Percentiles rank a stretch among this genome's conserved stretches.
phyloP scores from a whole-genome alignment of 2,329 filamentous ascomycete species.

The Thelonectria blattea region DNA sequence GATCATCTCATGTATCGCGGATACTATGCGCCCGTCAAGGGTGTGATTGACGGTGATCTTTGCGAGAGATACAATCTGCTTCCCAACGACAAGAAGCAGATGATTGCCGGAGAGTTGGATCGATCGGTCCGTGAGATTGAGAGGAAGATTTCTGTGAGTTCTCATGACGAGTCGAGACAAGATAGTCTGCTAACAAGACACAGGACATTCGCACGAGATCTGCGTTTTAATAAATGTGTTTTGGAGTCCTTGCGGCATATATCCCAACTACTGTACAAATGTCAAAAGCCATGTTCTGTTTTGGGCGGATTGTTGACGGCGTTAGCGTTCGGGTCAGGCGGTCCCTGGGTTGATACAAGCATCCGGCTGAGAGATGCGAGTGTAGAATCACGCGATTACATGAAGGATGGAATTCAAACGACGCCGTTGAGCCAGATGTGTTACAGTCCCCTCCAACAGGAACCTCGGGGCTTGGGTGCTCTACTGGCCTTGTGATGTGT shows the following conservation, averaged over 20 bases:
- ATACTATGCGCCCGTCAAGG: conserved; percentile 97
- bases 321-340: conserved; percentile 39
- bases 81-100: conserved; percentile 87
- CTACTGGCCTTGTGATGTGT: conserved; percentile 38
- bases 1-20: conserved; percentile 96
- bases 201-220: conserved; percentile 65
- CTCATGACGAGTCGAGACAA: neutral
- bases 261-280: conserved; percentile 37
- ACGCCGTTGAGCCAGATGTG: conserved; percentile 9
- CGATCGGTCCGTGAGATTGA: conserved; percentile 92
- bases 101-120: conserved; percentile 93
- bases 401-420: conserved; percentile 41
- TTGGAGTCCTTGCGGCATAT: conserved; percentile 34
- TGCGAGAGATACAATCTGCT: conserved; percentile 90
- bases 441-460: conserved; percentile 43
- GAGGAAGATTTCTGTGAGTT: conserved; percentile 80
- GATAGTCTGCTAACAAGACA: conserved; percentile 32
- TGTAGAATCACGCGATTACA: conserved; percentile 33
- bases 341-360: conserved; percentile 34
- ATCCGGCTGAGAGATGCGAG: conserved; percentile 35
- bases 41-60: conserved; percentile 94
- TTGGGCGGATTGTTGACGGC: conserved; percentile 37
- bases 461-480: conserved; percentile 39
- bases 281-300: conserved; percentile 22
- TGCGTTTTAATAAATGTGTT: conserved; percentile 54